Base-by-base conservation (phyloP, 148 eudicot species). In the Fagopyrum homotropicum region DNA sequence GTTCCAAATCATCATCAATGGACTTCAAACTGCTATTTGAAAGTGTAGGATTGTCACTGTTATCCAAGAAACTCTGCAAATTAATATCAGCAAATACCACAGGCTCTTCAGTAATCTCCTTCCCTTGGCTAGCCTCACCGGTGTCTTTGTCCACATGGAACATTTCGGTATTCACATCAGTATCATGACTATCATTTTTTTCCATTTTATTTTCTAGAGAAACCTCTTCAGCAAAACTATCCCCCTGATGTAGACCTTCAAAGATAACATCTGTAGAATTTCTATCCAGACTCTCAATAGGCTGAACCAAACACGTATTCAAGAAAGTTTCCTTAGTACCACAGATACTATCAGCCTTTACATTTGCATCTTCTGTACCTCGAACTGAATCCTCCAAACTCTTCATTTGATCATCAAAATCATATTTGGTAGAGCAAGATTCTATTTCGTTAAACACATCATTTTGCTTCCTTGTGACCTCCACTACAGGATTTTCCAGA, bases 241-340 rank as follows among this genome's bases (percentile, higher is more conserved):
- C 70, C 78, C 74, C 82, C 77, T 10, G 16, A 10, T 10, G 45
- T 9, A 63, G n/a, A 63, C 44, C 71, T 66, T 66, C 47, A 35
- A 19, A 14, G 19, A 43, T 14, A 43, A 66, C 15, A 35, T 6
- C 71, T 40, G 2, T 15, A 66, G 71, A 66, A 35, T 71, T 75
- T 74, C 60, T 59, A 47, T 63, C 72, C 51, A 16, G 26, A 35
- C 61, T 79, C 83, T 77, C 84, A 57, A 44, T 43, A 73, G 74
- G 47, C n/a, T 63, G 75, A 73, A 12, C 56, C 47, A 72, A 55
- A 14, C 19, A 14, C 7, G 0, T 52, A 52, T 52, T 52, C 12
- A 9, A 49, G 14, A 49, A 55, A 15, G 26, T 55, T 5, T 6
- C 59, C 59, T 55, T 5, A 10, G 12, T 55, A 4, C 17, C 6